phyloP scores from a whole-genome alignment of 495 filamentous ascomycete species.

The Talaromyces proteolyticus region DNA sequence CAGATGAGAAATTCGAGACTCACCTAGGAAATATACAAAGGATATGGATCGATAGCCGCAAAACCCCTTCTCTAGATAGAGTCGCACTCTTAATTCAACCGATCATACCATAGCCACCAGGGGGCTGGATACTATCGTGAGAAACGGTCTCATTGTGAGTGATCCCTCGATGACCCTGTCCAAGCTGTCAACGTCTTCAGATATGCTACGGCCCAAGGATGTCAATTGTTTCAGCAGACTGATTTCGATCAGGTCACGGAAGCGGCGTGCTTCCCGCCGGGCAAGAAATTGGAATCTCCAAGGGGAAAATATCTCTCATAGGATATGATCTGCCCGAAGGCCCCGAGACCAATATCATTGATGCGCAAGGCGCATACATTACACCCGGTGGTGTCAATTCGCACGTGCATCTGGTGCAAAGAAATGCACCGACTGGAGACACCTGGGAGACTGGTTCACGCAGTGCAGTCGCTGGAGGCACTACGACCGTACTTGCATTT shows the following conservation, averaged over 20 bases:
- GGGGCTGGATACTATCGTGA: conserved; percentile 4
- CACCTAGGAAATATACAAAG: neutral
- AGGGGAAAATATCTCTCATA: conserved; percentile 1
- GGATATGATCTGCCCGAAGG: conserved; percentile 2
- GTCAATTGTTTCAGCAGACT: neutral
- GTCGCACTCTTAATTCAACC: neutral
- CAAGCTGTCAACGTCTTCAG: neutral
- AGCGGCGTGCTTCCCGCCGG: conserved; percentile 4
- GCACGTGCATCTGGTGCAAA: conserved; percentile 41
- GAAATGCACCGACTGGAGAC: conserved; percentile 40
- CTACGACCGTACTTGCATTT: conserved; percentile 54
- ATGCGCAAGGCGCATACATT: conserved; percentile 24
- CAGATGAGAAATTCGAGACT: conserved; percentile 1
- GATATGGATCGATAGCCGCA: neutral
- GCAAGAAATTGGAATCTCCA: conserved; percentile 5
- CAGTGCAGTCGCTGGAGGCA: conserved; percentile 55
- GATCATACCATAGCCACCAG: neutral
- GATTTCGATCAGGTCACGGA: conserved; percentile 3
- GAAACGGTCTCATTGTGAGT: conserved; percentile 6
- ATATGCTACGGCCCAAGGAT: neutral
- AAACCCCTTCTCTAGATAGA: neutral
- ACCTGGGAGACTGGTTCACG: conserved; percentile 42
- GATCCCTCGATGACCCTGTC: neutral
- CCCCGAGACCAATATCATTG: conserved; percentile 1
- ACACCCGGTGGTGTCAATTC: conserved; percentile 39